A percentile compares a stretch with the other conserved stretches of the same genome.
phyloP scores from a whole-genome alignment of 2,329 filamentous ascomycete species.

The Aspergillus udagawae region DNA sequence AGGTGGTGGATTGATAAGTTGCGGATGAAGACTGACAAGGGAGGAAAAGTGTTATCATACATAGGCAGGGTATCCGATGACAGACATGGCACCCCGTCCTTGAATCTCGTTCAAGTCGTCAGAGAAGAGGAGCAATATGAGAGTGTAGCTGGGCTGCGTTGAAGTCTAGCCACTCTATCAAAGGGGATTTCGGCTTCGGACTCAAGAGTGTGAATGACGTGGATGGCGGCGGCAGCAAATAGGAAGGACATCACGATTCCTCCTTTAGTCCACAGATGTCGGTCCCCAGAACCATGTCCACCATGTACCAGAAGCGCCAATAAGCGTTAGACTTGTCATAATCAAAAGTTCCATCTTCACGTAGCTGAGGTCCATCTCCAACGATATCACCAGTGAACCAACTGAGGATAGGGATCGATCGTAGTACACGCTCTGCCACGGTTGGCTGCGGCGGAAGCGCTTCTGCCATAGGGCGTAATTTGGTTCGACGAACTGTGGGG shows the following conservation, averaged over 20 bases:
- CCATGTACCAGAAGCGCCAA: constrained; percentile 57
- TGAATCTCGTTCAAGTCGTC: not conserved
- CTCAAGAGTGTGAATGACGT: not conserved
- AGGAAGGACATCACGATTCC: constrained; percentile 33
- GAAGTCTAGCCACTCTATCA: not conserved
- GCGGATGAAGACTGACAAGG: not conserved
- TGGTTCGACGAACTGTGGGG: constrained; percentile 61
- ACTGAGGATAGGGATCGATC: constrained; percentile 64
- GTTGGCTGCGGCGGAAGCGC: constrained; percentile 67
- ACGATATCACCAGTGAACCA: constrained; percentile 62
- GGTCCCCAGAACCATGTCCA: constrained; percentile 55
- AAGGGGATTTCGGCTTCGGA: not conserved
- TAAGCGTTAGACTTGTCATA: constrained; percentile 60
- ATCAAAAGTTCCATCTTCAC: constrained; percentile 58
- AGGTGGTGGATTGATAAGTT: not conserved
- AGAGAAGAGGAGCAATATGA: not conserved
- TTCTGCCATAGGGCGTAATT: constrained; percentile 64
- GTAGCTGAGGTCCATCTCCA: constrained; percentile 43
- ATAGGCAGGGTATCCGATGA: not conserved
- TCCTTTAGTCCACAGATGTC: constrained; percentile 59
- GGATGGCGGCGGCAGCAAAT: not conserved
- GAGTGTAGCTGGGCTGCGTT: not conserved
- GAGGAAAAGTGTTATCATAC: not conserved
- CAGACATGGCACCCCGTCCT: not conserved
- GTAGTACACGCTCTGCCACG: constrained; percentile 59